A percentile compares a stretch with the other conserved stretches of the same genome.
These are phyloP conservation scores for Neofusicoccum sp. DNA, from an alignment of 2,329 filamentous ascomycete genomes.

Conservation along the genomic window DNA sequence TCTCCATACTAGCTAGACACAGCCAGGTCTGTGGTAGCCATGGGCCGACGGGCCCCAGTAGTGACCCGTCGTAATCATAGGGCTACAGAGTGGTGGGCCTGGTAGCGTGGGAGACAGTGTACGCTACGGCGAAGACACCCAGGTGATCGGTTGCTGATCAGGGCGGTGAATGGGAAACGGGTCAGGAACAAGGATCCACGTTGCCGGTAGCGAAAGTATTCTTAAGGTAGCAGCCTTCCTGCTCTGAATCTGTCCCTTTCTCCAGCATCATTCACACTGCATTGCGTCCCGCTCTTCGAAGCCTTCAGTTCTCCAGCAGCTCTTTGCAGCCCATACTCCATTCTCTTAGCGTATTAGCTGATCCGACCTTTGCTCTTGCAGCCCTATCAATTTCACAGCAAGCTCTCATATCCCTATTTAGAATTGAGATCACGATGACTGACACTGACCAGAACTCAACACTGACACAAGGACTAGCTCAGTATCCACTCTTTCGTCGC, in stretches of 20 bases:
- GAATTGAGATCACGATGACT: background rate
- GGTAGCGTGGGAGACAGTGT: background rate
- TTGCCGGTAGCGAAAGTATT: background rate
- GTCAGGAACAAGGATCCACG: background rate
- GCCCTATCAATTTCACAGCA: background rate
- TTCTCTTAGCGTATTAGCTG: background rate
- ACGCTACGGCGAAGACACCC: background rate
- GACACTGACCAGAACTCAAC: background rate
- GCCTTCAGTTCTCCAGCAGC: background rate
- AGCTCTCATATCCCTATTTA: background rate
- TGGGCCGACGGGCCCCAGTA: background rate
- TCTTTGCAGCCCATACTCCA: background rate
- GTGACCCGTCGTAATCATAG: background rate
- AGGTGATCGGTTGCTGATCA: background rate
- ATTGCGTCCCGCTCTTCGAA: background rate
- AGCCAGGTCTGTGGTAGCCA: no score
- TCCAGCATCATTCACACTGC: background rate
- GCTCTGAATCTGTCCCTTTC: no score
- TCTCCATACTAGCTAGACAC: no score
- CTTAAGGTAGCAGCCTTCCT: conserved; percentile 1
- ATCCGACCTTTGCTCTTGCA: background rate
- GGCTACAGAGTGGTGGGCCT: background rate
- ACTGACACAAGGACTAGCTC: background rate
- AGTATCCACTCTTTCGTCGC: conserved; percentile 20
- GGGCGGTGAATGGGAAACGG: background rate